Evolutionary conservation across 1,139 yeast genomes (phyloP).

Genomic region (Dujonia santamariae): DNA sequence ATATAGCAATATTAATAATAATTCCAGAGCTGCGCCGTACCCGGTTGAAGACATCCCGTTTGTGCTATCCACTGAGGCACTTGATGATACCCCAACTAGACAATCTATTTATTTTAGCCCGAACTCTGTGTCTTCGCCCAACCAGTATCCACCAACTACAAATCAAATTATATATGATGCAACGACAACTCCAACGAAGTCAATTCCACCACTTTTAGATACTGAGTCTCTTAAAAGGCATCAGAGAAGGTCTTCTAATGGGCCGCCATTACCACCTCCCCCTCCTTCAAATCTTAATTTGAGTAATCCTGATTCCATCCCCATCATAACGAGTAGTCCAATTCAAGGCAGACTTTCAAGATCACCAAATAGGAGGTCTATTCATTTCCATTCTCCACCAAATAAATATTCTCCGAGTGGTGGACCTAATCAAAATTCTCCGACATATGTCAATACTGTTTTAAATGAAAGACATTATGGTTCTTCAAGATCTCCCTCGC

Average conservation of each 20-base stretch:
- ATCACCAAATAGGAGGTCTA: conserved; percentile 3
- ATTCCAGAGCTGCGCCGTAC: background rate
- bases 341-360: conserved; percentile 10
- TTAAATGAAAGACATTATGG: conserved; percentile 1
- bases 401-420: background rate
- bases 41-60: background rate
- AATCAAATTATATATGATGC: conserved; percentile 13
- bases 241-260: background rate
- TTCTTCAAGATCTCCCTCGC: conserved; percentile 5
- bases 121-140: too few relatives aligned
- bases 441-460: conserved; percentile 1
- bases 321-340: conserved; percentile 6
- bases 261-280: conserved; percentile 4
- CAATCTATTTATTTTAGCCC: too few relatives aligned
- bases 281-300: conserved; percentile 2
- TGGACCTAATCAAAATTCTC: conserved; percentile 1
- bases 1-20: too few relatives aligned
- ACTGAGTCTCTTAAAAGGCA: conserved; percentile 3
- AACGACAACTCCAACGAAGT: conserved; percentile 17
- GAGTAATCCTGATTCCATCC: background rate
- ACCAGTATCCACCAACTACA: too few relatives aligned
- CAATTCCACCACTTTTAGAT: conserved; percentile 15
- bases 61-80: background rate
- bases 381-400: background rate
- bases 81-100: background rate